These are phyloP conservation scores for Vitis hybrid DNA, from an alignment of 177 flowering plant genomes.

Conservation along the genomic window DNA sequence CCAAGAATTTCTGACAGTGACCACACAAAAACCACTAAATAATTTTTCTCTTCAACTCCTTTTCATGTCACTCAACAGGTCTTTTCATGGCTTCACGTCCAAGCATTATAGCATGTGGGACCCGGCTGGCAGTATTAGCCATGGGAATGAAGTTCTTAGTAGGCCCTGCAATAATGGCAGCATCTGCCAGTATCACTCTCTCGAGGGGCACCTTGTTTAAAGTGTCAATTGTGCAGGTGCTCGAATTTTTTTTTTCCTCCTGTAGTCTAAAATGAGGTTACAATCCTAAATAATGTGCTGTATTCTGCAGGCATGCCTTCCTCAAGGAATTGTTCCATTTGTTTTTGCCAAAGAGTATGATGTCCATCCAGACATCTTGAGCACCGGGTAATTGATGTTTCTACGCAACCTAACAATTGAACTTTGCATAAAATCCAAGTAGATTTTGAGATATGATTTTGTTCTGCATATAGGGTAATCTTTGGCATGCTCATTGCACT, in stretches of 20 bases:
- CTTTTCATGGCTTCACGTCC: slow-evolving; percentile 75
- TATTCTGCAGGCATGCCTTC: slow-evolving; percentile 71
- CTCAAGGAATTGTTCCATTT: slow-evolving; percentile 82
- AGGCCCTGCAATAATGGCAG: slow-evolving; percentile 71
- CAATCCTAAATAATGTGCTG: not conserved
- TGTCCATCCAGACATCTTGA: slow-evolving; percentile 61
- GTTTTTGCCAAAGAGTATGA: slow-evolving; percentile 82
- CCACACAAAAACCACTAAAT: not conserved
- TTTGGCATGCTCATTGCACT: slow-evolving; percentile 65
- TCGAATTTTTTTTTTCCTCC: not conserved
- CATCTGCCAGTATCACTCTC: slow-evolving; percentile 44
- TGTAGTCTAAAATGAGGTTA: not conserved
- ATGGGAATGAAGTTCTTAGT: slow-evolving; percentile 55
- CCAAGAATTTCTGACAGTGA: not conserved
- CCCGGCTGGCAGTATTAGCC: slow-evolving; percentile 36
- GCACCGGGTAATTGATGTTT: slow-evolving; percentile 56
- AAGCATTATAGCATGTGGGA: slow-evolving; percentile 65
- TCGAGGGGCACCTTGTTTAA: slow-evolving; percentile 40
- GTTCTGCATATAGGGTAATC: slow-evolving; percentile 50
- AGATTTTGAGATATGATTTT: slow-evolving; percentile 7
- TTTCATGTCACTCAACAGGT: slow-evolving; percentile 33
- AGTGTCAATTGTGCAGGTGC: slow-evolving; percentile 78
- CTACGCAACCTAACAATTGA: not conserved
- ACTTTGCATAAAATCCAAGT: not conserved
- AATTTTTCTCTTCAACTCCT: not conserved